Evolutionary conservation across 1,284 basidiomycete genomes (phyloP).

Genomic region (Sanguinoderma infundibulare): DNA sequence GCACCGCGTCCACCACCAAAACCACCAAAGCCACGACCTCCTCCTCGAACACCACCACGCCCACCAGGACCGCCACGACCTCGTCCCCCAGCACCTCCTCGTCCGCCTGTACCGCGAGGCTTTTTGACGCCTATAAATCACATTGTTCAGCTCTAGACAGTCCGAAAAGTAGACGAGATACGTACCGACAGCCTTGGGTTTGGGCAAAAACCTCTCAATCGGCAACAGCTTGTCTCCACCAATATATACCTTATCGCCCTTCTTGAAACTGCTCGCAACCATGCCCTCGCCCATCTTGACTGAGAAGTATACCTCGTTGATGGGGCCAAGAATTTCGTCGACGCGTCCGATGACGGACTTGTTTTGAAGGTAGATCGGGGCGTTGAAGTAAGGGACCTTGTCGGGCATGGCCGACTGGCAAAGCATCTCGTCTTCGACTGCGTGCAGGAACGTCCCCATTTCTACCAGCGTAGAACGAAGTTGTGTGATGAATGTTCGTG

Average conservation of each 20-base stretch:
- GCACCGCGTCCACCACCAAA: slow-evolving; percentile 44
- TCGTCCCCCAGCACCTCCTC: slow-evolving; percentile 46
- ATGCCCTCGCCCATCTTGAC: slow-evolving; percentile 98
- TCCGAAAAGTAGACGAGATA: slow-evolving; percentile 17
- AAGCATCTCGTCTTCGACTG: slow-evolving; percentile 98
- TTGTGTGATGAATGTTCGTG: background rate
- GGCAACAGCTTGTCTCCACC: slow-evolving; percentile 95
- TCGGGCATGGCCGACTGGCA: slow-evolving; percentile 86
- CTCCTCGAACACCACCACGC: slow-evolving; percentile 42
- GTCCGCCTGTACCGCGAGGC: slow-evolving; percentile 31
- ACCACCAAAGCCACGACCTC: slow-evolving; percentile 47
- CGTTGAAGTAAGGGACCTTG: slow-evolving; percentile 99
- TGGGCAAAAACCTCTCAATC: slow-evolving; percentile 96
- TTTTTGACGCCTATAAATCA: slow-evolving; percentile 38
- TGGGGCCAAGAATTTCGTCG: slow-evolving; percentile 96
- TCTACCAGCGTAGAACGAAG: slow-evolving; percentile 47
- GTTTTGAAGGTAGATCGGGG: slow-evolving; percentile 98
- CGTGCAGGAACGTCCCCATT: slow-evolving; percentile 90
- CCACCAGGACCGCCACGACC: slow-evolving; percentile 46
- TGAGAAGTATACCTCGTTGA: slow-evolving; percentile 99
- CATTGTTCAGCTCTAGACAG: slow-evolving; percentile 49
- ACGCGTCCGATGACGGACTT: slow-evolving; percentile 96
- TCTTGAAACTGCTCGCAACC: slow-evolving; percentile 95
- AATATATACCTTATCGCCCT: slow-evolving; percentile 98
- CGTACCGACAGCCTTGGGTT: slow-evolving; percentile 84